Percentiles rank a stretch among this genome's conserved stretches.
phyloP scores from a whole-genome alignment of 1,284 basidiomycete species.

The Ceratobasidium sp. region DNA sequence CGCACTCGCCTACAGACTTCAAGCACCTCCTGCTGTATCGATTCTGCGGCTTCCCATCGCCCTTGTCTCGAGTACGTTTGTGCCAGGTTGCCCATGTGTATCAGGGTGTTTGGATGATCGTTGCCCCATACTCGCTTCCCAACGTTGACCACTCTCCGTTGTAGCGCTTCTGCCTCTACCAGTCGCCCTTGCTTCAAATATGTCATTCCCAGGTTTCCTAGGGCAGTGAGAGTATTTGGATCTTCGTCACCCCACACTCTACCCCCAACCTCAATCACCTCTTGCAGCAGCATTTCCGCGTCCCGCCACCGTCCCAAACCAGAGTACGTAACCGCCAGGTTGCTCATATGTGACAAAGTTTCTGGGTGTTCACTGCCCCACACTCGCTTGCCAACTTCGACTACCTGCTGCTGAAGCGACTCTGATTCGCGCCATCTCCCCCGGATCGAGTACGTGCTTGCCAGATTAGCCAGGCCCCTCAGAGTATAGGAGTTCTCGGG shows the following conservation, averaged over 20 bases:
- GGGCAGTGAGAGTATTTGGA: neutral
- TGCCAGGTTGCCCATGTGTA: neutral
- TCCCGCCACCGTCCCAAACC: neutral
- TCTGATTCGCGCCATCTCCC: neutral
- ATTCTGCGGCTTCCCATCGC: neutral
- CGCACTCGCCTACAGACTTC: neutral
- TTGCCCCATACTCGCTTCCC: neutral
- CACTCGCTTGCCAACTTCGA: neutral
- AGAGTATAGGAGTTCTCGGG: neutral
- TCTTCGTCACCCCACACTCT: neutral
- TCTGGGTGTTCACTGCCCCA: neutral
- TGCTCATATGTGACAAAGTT: neutral
- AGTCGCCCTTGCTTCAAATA: neutral
- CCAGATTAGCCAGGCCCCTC: neutral
- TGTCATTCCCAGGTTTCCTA: neutral
- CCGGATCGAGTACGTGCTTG: neutral
- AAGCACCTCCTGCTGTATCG: neutral
- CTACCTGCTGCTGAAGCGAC: neutral
- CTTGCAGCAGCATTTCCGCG: neutral
- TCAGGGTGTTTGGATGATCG: slow-evolving; percentile 1
- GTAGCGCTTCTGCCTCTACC: neutral
- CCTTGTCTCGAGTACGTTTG: neutral
- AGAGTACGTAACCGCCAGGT: neutral
- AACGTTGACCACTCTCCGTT: neutral
- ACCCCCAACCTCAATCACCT: neutral